Conservation (phyloP, 768 basidiomycete species). For the Agaricus subrufescens region DNA sequence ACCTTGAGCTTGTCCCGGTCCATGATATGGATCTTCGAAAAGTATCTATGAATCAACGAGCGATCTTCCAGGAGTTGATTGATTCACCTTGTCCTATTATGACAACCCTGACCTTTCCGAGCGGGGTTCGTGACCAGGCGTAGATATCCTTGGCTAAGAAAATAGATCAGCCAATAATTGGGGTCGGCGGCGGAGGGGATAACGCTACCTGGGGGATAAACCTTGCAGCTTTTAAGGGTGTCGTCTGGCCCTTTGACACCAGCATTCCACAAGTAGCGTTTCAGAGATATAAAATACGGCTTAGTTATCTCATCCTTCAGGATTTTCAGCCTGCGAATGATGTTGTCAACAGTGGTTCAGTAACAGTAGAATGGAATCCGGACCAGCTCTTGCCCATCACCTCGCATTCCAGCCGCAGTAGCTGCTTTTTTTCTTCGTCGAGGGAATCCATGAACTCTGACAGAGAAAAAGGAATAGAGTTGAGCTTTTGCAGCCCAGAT, state of each 20-base stretch:
- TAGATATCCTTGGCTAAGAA: conserved; percentile 72
- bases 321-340: conserved; percentile 55
- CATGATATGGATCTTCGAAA: conserved; percentile 72
- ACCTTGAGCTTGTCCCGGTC: conserved; percentile 82
- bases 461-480: conserved; percentile 67
- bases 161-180: not conserved
- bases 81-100: conserved; percentile 69
- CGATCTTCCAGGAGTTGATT: not conserved
- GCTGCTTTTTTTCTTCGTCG: conserved; percentile 48
- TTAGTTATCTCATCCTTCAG: conserved; percentile 72
- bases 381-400: conserved; percentile 74
- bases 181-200: not conserved
- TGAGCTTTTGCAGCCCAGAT: conserved; percentile 34
- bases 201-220: conserved; percentile 76
- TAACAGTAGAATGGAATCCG: conserved; percentile 15
- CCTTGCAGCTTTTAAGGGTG: conserved; percentile 39
- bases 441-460: conserved; percentile 47
- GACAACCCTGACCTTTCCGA: conserved; percentile 82
- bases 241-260: conserved; percentile 53
- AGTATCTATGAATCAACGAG: not conserved
- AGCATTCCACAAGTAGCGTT: conserved; percentile 63
- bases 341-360: not conserved
- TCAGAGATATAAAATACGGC: conserved; percentile 71
- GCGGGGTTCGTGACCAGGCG: conserved; percentile 85
- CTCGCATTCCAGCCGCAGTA: conserved; percentile 66